Conservation (phyloP, 2,329 filamentous ascomycete genomes). For the Pseudogymnoascus pannorum region DNA sequence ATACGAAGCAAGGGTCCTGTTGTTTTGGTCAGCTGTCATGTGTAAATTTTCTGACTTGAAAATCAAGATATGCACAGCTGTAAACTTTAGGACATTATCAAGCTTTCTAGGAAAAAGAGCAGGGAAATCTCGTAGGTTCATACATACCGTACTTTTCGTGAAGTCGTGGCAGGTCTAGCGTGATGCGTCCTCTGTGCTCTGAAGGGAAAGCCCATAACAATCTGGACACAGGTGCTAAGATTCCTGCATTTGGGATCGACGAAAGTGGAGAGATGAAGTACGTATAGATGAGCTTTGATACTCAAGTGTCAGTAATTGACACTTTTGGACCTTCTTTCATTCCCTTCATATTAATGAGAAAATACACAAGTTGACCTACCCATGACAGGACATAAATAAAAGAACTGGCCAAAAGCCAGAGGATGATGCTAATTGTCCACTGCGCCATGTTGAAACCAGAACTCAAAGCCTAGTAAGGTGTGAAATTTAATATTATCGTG, state of each 20-base stretch:
- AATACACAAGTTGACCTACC: not conserved
- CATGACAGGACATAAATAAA: not conserved
- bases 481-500: not conserved
- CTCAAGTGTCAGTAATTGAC: not conserved
- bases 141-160: constrained; percentile 9
- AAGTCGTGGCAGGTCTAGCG: constrained; percentile 9
- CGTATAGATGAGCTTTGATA: not conserved
- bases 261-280: constrained; percentile 9
- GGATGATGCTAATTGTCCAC: not conserved
- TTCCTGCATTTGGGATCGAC: constrained; percentile 9
- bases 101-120: not conserved
- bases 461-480: not conserved
- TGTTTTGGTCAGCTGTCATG: not conserved
- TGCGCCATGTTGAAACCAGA: not conserved
- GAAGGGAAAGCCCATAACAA: constrained; percentile 10
- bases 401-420: not conserved
- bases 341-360: not conserved
- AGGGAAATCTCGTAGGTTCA: not conserved
- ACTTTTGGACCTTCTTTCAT: not conserved
- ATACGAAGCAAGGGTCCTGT: constrained; percentile 12
- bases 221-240: constrained; percentile 12
- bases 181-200: constrained; percentile 11
- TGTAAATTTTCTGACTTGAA: not conserved
- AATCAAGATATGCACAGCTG: not conserved
- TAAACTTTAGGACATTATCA: not conserved